Conservation (phyloP, 2,329 filamentous ascomycete genomes). For the Tricladium varicosporioides region DNA sequence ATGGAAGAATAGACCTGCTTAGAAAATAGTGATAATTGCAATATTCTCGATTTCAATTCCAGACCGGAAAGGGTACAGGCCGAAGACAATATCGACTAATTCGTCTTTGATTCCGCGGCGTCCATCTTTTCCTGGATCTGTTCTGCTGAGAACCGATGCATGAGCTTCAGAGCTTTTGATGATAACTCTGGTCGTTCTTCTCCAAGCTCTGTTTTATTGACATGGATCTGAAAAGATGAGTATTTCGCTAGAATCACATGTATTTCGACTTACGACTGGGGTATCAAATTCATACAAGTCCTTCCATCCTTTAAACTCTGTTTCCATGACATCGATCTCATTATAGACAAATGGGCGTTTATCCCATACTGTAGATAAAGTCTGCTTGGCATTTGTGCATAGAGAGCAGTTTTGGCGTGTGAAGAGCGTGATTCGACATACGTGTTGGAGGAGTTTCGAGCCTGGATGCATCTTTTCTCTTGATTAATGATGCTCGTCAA, state of each 20-base stretch:
- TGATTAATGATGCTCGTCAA: not conserved
- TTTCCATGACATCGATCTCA: constrained; percentile 68
- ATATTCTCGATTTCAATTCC: no score
- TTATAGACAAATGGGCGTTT: constrained; percentile 63
- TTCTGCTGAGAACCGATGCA: constrained; percentile 71
- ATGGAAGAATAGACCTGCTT: no score
- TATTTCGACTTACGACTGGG: constrained; percentile 57
- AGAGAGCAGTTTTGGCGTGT: constrained; percentile 70
- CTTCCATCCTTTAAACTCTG: constrained; percentile 63
- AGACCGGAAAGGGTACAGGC: no score
- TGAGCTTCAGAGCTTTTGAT: constrained; percentile 60
- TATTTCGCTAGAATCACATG: not conserved
- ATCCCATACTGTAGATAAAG: constrained; percentile 67
- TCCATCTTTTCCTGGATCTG: constrained; percentile 71
- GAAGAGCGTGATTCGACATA: constrained; percentile 71
- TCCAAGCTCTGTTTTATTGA: constrained; percentile 55
- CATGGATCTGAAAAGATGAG: constrained; percentile 45
- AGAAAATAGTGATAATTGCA: no score
- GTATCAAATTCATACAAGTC: constrained; percentile 79
- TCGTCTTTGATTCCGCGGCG: constrained; percentile 25
- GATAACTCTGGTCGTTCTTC: constrained; percentile 46
- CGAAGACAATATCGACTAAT: no score
- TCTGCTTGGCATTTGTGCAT: constrained; percentile 65
- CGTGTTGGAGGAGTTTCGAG: constrained; percentile 45
- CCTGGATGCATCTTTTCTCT: constrained; percentile 49